Conservation (phyloP, 306 rosid species). For the Vachellia collinsii region DNA sequence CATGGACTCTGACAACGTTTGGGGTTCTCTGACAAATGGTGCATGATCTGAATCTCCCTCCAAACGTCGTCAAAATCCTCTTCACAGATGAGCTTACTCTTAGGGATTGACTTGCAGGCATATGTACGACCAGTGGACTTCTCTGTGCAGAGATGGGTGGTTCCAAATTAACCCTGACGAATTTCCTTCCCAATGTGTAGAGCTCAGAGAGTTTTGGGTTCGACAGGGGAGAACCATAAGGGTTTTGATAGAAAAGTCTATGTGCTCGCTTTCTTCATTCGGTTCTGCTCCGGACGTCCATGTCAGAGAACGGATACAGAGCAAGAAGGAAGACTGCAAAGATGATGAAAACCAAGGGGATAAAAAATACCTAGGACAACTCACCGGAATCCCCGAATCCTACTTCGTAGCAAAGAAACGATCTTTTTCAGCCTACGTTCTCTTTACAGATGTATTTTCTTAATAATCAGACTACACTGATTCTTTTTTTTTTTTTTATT, state of each 20-base stretch:
- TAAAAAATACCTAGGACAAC: not conserved
- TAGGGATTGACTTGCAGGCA: constrained; percentile 63
- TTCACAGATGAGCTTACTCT: constrained; percentile 50
- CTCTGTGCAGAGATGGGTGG: constrained; percentile 49
- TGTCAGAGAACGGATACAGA: not conserved
- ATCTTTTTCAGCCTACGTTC: constrained; percentile 9
- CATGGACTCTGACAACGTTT: constrained; percentile 55
- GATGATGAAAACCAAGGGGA: not conserved
- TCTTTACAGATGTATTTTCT: not conserved
- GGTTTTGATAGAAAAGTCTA: constrained; percentile 34
- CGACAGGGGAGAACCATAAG: constrained; percentile 49
- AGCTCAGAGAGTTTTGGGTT: constrained; percentile 43
- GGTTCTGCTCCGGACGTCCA: not conserved
- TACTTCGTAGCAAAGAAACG: not conserved
- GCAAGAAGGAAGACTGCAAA: constrained; percentile 1
- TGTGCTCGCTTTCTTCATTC: constrained; percentile 40
- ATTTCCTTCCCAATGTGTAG: constrained; percentile 51
- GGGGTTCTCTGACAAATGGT: constrained; percentile 50
- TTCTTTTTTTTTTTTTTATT: not conserved
- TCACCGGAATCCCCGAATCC: not conserved
- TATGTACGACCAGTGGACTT: constrained; percentile 31
- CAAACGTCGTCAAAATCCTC: constrained; percentile 65
- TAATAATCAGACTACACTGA: not conserved
- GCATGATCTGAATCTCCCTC: constrained; percentile 76
- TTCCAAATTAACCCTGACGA: constrained; percentile 64